Evolutionary conservation across 768 basidiomycete genomes (phyloP), one percentile per base, ranked within the genome.

Genomic region (Mycena latifolia): DNA sequence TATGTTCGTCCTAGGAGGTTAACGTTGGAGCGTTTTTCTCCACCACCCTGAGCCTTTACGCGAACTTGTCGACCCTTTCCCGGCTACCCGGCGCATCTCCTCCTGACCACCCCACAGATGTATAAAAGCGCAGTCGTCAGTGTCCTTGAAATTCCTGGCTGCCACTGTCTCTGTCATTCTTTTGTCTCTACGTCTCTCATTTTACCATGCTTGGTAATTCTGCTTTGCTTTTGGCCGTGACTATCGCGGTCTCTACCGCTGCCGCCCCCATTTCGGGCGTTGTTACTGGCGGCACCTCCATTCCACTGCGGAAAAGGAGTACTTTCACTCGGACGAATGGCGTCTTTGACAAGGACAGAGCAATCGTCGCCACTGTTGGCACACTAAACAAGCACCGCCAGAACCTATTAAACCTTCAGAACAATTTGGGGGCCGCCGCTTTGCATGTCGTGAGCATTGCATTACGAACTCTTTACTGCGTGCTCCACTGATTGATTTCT

Each of bases 311-410:
- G n/a, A 69, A 56, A 59, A 62, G 68, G 37, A 25, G 4, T 22
- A 20, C 53, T 15, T 28, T 71, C 9, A 71, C 65, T 5, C 29
- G 17, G 2, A 6, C 57, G 12, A 45, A 73, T 17, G 72, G 72
- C 45, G 61, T 69, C 33, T 73, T 73, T 52, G 69, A 73, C 52
- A 57, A 65, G 43, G 70, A 72, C 46, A 69, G 57, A 35, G 73
- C 71, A 2, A 39, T 71, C 39, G 29, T 55, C 47, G 43, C 28
- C 27, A 68, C 48, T 17, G 69, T 57, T n/a, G 35, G 20, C 24
- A 67, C 67, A 31, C 28, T 59, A 43, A 79, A 79, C 74, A 82
- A 82, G 72, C 75, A 81, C 70, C 79, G 76, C 54, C 72, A 75
- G 67, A 80, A 80, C 69, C 55, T 82, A 55, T 74, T 74, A 63